Evolutionary conservation across 805 yeast genomes (phyloP), one percentile per base, ranked within the genome.

Genomic region (Cyberlindnera lachancei): DNA sequence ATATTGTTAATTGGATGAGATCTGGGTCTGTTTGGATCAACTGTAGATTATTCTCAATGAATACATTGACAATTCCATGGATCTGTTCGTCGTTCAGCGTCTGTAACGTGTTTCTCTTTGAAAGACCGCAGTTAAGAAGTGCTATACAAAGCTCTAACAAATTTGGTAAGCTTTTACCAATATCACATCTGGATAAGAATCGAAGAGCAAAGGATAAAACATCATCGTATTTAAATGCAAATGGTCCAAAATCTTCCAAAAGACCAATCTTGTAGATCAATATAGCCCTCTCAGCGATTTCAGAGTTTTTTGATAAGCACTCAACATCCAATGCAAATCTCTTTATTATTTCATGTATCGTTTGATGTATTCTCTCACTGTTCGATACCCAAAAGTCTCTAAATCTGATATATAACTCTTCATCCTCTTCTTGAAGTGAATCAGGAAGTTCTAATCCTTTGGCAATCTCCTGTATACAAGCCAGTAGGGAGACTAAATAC

Each of bases 401-500:
- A 21, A 46, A 31, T 13, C 31, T 38, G 21, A 45, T 48, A 19
- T 46, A 40, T 28, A 35, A 33, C 14, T 30, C 32, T 6, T 47
- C 46, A 26, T 58, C 52, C 6, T 53, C 48, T 8, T 50, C 42
- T 46, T 60, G 52, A 29, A 61, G 58, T 16, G 77, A 85, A 24
- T 66, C 75, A 0, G 84, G 78, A 3, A 70, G 54, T 30, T 73
- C 72, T 47, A 80, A 54, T 0, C 87, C 85, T 35, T 76, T 79
- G 0, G 86, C 92, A 4, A 85, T 59, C 33, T 79, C 83, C n/a
- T 67, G 66, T 0, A 86, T 53, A 47, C 86, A 81, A 11, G 70
- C 58, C 17, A 84, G 53, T 28, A 83, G 55, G 16, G 87, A 77
- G 3, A 65, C 48, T 1, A 70, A 46, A 40, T 76, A 78, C 3